Conservation (phyloP, 768 basidiomycete genomes). For the Russula brevipes region DNA sequence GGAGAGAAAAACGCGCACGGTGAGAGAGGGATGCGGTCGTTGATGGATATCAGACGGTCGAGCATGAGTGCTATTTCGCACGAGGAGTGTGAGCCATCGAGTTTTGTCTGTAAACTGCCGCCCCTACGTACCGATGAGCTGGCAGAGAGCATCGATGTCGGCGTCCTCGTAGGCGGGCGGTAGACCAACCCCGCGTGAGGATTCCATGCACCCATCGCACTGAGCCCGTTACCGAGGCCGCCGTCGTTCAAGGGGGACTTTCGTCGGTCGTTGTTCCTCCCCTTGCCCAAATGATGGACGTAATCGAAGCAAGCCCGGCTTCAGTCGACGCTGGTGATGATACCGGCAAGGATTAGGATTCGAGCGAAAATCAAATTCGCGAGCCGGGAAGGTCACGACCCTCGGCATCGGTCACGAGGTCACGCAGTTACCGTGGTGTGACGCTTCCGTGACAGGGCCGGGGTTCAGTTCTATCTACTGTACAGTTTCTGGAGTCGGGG, state of each 20-base stretch:
- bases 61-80: constrained; percentile 82
- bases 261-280: neutral
- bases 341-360: neutral
- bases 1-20: constrained; percentile 43
- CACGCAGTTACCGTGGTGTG: too few relatives aligned
- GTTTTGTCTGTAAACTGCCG: neutral
- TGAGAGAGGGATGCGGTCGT: constrained; percentile 89
- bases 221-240: constrained; percentile 30
- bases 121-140: constrained; percentile 70
- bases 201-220: constrained; percentile 85
- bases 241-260: neutral
- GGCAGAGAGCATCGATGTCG: constrained; percentile 74
- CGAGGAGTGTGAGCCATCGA: neutral
- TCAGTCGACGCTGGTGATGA: too few relatives aligned
- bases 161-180: constrained; percentile 82
- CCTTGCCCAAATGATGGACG: neutral
- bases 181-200: constrained; percentile 69
- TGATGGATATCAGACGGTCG: constrained; percentile 88
- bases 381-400: neutral
- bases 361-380: constrained; percentile 7
- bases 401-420: too few relatives aligned
- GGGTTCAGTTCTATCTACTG: neutral
- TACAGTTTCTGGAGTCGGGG: constrained; percentile 16
- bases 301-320: too few relatives aligned
- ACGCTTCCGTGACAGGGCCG: neutral